Evolutionary conservation across 2,329 filamentous ascomycete species (phyloP).

Genomic region (Calonectria leucothoes): DNA sequence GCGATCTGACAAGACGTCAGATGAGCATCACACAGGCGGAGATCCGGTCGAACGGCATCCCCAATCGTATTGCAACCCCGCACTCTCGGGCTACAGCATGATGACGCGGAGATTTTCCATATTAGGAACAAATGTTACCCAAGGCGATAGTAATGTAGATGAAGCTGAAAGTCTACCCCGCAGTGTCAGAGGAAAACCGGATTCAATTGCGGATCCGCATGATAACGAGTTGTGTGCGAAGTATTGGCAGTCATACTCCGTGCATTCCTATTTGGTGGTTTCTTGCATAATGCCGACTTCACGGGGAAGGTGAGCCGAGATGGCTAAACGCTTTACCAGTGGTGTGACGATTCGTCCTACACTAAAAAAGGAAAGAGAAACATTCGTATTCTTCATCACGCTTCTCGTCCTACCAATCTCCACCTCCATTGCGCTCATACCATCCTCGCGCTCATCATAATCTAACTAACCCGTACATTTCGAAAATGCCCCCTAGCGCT

Average conservation of each 20-base stretch:
- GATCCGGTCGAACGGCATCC: background rate
- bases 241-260: background rate
- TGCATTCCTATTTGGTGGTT: background rate
- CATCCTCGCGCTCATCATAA: background rate
- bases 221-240: background rate
- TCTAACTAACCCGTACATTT: background rate
- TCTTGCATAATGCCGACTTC: conserved; percentile 4
- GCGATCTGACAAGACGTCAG: background rate
- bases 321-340: background rate
- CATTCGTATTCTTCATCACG: background rate
- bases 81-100: background rate
- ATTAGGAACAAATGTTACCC: background rate
- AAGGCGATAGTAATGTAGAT: background rate
- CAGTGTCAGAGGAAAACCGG: background rate
- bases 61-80: background rate
- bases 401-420: background rate
- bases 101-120: background rate
- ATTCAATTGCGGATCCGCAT: background rate
- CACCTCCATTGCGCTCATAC: background rate
- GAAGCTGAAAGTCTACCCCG: background rate
- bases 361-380: background rate
- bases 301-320: background rate
- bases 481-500: background rate
- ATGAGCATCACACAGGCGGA: background rate
- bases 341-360: background rate